Base-by-base conservation (phyloP, 2,329 filamentous ascomycete genomes). In the Nothophaeocryptopus gaeumannii region DNA sequence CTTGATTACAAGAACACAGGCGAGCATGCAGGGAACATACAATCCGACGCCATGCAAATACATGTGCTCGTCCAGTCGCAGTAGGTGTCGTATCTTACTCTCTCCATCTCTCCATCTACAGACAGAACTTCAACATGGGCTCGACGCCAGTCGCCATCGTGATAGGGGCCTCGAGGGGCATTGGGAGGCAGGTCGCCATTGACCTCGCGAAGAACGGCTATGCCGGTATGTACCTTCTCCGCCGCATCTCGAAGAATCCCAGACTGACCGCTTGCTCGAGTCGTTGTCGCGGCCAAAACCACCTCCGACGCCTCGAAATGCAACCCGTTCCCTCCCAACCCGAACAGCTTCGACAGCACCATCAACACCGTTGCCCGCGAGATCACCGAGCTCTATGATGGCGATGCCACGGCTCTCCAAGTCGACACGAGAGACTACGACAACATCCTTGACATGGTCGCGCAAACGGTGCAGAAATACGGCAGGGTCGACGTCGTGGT, bases 291-390 rank as follows among this genome's bases (percentile, higher is more conserved):
- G 5, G 87, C 88, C 26, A 93, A 92, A 65, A 84, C 83, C 33
- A 84, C 79, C 5, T 89, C 83, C 39, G 78, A 88, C 59, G 79
- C 84, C 3, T 72, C 70, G 33, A 73, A 72, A 45, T 70, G 74
- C 13, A 63, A 63, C 0, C 79, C 84, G 0, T 89, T 88, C 64
- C 86, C 87, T 2, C 88, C 88, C 2, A 77, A 89, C 61, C 87
- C 88, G 11, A 91, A 92, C 70, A 90, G 86, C 2, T 67, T 75
- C 0, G 68, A 80, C 42, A 91, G 86, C 12, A 93, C 88, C 20
- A 89, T 93, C 71, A 88, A 78, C 67, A 93, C 89, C 1, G 89
- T 93, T 34, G 81, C 78, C 52, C 81, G 82, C 37, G 88, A 95
- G 66, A 92, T 93, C 59, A 72, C 65, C 13, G 76, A 82, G 51